Conservation (phyloP, 148 eudicot species). For the Bassia scoparia region DNA sequence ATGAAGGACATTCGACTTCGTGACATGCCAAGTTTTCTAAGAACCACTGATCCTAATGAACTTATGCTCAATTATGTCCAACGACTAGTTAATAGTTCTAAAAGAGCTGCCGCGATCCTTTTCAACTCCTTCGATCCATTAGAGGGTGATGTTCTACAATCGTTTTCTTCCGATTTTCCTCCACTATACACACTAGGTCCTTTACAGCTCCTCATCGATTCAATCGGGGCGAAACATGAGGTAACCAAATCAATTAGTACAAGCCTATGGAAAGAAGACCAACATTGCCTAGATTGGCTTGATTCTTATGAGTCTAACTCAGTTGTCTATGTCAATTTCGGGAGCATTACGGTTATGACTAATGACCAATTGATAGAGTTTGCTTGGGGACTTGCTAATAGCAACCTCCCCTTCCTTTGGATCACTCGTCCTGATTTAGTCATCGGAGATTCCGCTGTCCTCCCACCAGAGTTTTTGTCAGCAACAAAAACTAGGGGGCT, state of each 20-base stretch:
- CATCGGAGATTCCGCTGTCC: slow-evolving; percentile 21
- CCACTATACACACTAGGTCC: slow-evolving; percentile 45
- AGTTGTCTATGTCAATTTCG: slow-evolving; percentile 30
- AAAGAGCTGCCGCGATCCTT: slow-evolving; percentile 37
- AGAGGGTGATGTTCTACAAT: slow-evolving; percentile 29
- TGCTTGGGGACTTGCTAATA: slow-evolving; percentile 38
- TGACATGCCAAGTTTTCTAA: slow-evolving; percentile 42
- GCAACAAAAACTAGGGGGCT: slow-evolving; percentile 17
- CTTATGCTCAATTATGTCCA: slow-evolving; percentile 23
- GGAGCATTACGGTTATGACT: slow-evolving; percentile 34
- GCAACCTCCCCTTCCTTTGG: slow-evolving; percentile 32
- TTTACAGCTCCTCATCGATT: slow-evolving; percentile 27
- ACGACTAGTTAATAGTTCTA: slow-evolving; percentile 5
- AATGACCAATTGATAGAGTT: slow-evolving; percentile 31
- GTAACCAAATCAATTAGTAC: slow-evolving; percentile 28
- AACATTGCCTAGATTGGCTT: slow-evolving; percentile 30
- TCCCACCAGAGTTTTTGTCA: slow-evolving; percentile 30
- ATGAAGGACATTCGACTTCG: slow-evolving; percentile 36
- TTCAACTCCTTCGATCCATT: slow-evolving; percentile 41
- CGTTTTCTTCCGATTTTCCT: slow-evolving; percentile 27
- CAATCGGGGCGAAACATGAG: slow-evolving; percentile 4
- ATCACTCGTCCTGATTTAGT: slow-evolving; percentile 30
- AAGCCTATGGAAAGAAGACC: slow-evolving; percentile 43
- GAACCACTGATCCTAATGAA: slow-evolving; percentile 44
- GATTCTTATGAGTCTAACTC: slow-evolving; percentile 18